phyloP scores from a whole-genome alignment of 345 rosid species.

The Syzygium oleosum region DNA sequence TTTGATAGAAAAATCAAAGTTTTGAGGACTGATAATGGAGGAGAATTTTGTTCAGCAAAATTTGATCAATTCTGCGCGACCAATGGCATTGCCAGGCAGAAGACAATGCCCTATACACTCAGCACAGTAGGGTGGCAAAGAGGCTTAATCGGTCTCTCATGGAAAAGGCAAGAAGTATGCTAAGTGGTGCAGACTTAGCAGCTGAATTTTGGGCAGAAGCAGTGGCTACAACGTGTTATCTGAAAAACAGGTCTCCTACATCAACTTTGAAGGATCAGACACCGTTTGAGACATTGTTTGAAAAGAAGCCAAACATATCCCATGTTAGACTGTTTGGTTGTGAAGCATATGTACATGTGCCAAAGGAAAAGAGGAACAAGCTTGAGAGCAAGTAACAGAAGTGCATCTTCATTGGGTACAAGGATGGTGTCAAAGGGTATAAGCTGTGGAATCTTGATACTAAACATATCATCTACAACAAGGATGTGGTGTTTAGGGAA shows the following conservation, averaged over 20 bases:
- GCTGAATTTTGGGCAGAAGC: not conserved
- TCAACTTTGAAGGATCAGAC: not conserved
- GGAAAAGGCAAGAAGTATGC: not conserved
- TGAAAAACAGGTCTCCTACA: not conserved
- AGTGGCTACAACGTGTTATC: not conserved
- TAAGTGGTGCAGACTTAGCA: not conserved
- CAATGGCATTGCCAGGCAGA: not conserved
- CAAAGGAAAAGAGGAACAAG: not conserved
- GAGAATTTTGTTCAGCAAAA: not conserved
- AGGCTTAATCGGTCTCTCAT: not conserved
- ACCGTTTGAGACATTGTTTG: not conserved
- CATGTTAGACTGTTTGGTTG: not conserved
- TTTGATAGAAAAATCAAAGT: not conserved
- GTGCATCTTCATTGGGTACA: not conserved
- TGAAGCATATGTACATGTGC: not conserved
- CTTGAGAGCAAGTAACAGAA: not conserved
- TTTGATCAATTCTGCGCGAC: not conserved
- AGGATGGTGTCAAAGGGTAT: not conserved
- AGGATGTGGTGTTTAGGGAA: not conserved
- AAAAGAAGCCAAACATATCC: not conserved
- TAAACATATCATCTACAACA: not conserved
- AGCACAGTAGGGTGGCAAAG: not conserved
- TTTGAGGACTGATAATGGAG: not conserved
- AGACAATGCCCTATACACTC: not conserved
- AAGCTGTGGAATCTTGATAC: not conserved